Base-by-base conservation (phyloP, 352 stramenopile genomes). In the Globisporangium viniferum region DNA sequence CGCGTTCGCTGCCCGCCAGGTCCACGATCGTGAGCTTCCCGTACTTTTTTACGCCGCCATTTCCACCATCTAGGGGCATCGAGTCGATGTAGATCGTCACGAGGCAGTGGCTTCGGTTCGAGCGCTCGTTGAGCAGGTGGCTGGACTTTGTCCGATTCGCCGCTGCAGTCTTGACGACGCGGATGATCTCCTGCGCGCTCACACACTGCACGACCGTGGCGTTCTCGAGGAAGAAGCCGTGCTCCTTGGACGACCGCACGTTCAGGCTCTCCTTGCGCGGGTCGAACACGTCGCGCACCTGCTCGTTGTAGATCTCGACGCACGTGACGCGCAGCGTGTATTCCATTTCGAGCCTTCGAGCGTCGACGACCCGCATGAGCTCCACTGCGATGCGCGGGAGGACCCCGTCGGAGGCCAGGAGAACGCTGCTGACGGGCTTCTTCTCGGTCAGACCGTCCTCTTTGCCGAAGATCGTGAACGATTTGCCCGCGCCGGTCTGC, bases 31-130 rank as follows among this genome's bases (percentile, higher is more conserved):
- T 92, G 44, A 93, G 72, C 64, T 92, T 92, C 58, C 85, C 83
- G 61, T 92, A 92, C 41, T 79, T 85, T 51, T 88, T 88, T 0
- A 74, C 66, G 10, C 68, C 54, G 4, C 31, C 54, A 22, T n/a
- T 5, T 8, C 22, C 29, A 14, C 22, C 31, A 18, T 71, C 61
- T 10, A 83, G 18, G 4, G 83, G 83, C 12, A 64, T 67, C 4
- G 81, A 78, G 60, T 93, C 84, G 53, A 91, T 91, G 64, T 93
- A 93, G 62, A 93, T 89, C 54, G 84, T 93, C 49, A 93, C 77
- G 44, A 93, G 69, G 39, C 82, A 93, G 69, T 93, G 84, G 64
- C 84, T 93, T 59, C 84, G 77, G 62, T 93, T 93, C 15, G 84
- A 93, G 9, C 72, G 67, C 27, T 88, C 81, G 62, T 91, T 93